phyloP scores from a whole-genome alignment of 495 filamentous ascomycete species.

The Penicillium paradoxum region DNA sequence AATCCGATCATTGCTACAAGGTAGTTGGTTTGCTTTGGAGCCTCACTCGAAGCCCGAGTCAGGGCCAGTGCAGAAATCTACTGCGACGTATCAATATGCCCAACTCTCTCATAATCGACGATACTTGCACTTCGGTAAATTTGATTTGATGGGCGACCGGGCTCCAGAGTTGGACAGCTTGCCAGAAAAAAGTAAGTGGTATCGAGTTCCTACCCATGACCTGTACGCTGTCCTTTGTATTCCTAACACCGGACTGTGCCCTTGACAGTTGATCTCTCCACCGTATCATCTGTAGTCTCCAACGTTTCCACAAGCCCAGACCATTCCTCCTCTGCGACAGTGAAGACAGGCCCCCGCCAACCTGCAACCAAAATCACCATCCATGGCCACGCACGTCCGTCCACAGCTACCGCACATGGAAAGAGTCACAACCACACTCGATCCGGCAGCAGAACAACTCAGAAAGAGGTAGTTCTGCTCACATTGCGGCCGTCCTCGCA shows the following conservation, averaged over 20 bases:
- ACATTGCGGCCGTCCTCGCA: slow-evolving; percentile 78
- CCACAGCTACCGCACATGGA: slow-evolving; percentile 23
- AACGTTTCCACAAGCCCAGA: slow-evolving; percentile 66
- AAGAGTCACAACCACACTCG: slow-evolving; percentile 30
- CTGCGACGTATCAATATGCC: slow-evolving; percentile 66
- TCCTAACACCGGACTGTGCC: slow-evolving; percentile 5
- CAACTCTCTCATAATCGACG: slow-evolving; percentile 88
- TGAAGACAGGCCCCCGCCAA: slow-evolving; percentile 45
- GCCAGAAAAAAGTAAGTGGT: slow-evolving; percentile 61
- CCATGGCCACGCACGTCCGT: slow-evolving; percentile 55
- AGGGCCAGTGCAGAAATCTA: slow-evolving; percentile 34
- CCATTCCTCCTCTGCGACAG: slow-evolving; percentile 50
- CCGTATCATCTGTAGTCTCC: slow-evolving; percentile 86
- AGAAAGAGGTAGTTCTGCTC: slow-evolving; percentile 61
- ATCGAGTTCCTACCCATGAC: not conserved
- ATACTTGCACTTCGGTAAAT: slow-evolving; percentile 89
- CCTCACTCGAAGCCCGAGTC: slow-evolving; percentile 33
- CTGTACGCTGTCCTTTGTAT: slow-evolving; percentile 6
- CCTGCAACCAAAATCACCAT: slow-evolving; percentile 87
- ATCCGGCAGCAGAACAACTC: slow-evolving; percentile 33
- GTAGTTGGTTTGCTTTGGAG: slow-evolving; percentile 80
- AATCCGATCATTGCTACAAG: slow-evolving; percentile 83
- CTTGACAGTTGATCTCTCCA: slow-evolving; percentile 69
- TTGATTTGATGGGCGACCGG: slow-evolving; percentile 56
- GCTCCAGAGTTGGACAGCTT: slow-evolving; percentile 72